These are phyloP conservation scores for Vicia faba DNA, from an alignment of 306 rosid genomes.

Conservation along the genomic window DNA sequence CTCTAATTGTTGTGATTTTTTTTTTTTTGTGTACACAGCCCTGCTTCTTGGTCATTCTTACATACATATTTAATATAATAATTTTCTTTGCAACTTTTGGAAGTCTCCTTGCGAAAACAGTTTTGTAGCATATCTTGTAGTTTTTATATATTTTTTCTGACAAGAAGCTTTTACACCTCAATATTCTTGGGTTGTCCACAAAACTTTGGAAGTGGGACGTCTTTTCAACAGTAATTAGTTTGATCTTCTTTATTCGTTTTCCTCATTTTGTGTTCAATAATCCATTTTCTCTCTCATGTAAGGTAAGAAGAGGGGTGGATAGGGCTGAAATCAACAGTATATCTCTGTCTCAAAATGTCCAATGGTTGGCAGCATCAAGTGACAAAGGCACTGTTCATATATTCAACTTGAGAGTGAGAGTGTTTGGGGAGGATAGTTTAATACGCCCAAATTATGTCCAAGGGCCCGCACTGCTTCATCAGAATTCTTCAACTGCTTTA, in stretches of 20 bases:
- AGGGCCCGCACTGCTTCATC: constrained; percentile 59
- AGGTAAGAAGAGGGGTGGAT: constrained; percentile 93
- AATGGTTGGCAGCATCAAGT: constrained; percentile 95
- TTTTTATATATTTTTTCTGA: background rate
- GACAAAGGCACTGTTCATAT: constrained; percentile 93
- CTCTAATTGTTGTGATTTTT: background rate
- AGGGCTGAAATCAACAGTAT: constrained; percentile 88
- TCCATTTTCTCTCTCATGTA: constrained; percentile 33
- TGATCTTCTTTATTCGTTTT: constrained; percentile 18
- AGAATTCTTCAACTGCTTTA: constrained; percentile 75
- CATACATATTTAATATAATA: background rate
- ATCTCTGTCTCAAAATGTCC: constrained; percentile 82
- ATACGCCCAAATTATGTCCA: constrained; percentile 48
- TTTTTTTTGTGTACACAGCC: background rate
- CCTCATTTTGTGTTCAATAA: background rate
- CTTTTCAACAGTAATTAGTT: constrained; percentile 9
- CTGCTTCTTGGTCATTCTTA: background rate
- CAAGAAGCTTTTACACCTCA: background rate
- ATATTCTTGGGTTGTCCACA: background rate
- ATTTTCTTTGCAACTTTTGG: background rate
- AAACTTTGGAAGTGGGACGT: background rate
- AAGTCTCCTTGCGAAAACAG: background rate
- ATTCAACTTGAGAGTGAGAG: constrained; percentile 88
- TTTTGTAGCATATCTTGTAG: background rate
- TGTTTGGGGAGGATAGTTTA: constrained; percentile 60